phyloP scores from a whole-genome alignment of 2,329 filamentous ascomycete genomes.

The Lomentospora prolificans region DNA sequence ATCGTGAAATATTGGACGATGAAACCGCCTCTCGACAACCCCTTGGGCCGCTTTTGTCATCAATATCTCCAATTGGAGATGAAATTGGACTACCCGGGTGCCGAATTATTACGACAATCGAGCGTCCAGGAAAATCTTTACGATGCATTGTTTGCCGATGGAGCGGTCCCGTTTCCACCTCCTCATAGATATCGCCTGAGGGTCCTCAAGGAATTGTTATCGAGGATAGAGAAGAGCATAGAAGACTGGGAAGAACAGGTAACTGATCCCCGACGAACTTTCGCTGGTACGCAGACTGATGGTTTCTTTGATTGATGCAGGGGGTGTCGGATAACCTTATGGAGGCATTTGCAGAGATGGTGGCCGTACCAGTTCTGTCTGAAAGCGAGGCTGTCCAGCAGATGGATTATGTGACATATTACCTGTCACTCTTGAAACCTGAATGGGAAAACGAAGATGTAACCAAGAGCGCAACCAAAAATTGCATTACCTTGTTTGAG shows the following conservation, averaged over 20 bases:
- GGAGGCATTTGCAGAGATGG: conserved; percentile 53
- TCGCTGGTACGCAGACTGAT: background rate
- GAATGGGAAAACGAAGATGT: background rate
- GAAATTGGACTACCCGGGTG: conserved; percentile 53
- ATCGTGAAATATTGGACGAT: background rate
- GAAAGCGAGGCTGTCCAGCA: conserved; percentile 58
- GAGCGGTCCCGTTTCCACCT: conserved; percentile 45
- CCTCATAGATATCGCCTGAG: conserved; percentile 60
- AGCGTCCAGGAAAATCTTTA: conserved; percentile 59
- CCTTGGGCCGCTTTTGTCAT: conserved; percentile 46
- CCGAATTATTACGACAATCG: conserved; percentile 45
- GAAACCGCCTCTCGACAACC: conserved; percentile 6
- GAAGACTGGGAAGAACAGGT: conserved; percentile 81
- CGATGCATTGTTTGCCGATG: conserved; percentile 53
- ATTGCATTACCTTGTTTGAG: conserved; percentile 54
- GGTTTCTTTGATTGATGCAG: conserved; percentile 33
- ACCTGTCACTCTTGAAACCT: conserved; percentile 25
- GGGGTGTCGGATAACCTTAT: conserved; percentile 77
- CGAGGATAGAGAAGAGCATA: conserved; percentile 63
- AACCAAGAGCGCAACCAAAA: background rate
- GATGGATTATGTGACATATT: conserved; percentile 68
- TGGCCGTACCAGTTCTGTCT: conserved; percentile 53
- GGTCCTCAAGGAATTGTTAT: conserved; percentile 63
- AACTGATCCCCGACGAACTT: conserved; percentile 29
- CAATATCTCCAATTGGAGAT: conserved; percentile 74